A percentile compares a stretch with the other conserved stretches of the same genome.
Evolutionary conservation across 768 basidiomycete genomes (phyloP).

Genomic region (Mycena galopus): DNA sequence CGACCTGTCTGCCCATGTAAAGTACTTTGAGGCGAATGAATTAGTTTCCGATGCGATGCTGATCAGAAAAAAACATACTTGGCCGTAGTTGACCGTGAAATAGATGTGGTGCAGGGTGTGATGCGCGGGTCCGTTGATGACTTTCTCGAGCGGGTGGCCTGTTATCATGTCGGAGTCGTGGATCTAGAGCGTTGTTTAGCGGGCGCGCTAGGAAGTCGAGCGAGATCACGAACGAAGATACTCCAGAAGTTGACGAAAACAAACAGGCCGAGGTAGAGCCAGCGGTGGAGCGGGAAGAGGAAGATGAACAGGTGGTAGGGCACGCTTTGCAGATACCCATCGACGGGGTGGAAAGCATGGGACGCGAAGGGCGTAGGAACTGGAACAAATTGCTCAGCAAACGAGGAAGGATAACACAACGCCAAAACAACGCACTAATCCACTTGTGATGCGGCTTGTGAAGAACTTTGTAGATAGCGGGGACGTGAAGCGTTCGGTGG

Average conservation of each 20-base stretch:
- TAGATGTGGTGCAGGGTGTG: constrained; percentile 97
- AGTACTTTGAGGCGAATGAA: constrained; percentile 80
- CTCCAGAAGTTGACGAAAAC: constrained; percentile 95
- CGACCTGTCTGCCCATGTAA: constrained; percentile 92
- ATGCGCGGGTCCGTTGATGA: constrained; percentile 98
- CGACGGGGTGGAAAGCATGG: constrained; percentile 96
- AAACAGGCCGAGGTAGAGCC: constrained; percentile 87
- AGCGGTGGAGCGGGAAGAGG: constrained; percentile 91
- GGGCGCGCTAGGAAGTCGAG: neutral
- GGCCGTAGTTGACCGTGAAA: constrained; percentile 97
- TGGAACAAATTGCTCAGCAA: constrained; percentile 47
- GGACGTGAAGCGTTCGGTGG: constrained; percentile 91
- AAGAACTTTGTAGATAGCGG: constrained; percentile 86
- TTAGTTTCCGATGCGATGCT: constrained; percentile 16
- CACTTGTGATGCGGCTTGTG: constrained; percentile 99
- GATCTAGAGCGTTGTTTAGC: constrained; percentile 65
- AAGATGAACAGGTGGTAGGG: constrained; percentile 96
- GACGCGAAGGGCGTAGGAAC: constrained; percentile 98
- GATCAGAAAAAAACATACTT: constrained; percentile 59
- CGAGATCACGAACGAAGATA: constrained; percentile 78
- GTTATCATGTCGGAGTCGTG: constrained; percentile 99
- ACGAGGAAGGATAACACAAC: neutral
- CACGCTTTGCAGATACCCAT: constrained; percentile 93
- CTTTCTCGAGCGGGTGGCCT: constrained; percentile 85
- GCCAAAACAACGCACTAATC: constrained; percentile 76